A percentile compares a stretch with the other conserved stretches of the same genome.
These are phyloP conservation scores for Alisma plantagoaquatica DNA, from an alignment of 106 monocot species.

Conservation along the genomic window DNA sequence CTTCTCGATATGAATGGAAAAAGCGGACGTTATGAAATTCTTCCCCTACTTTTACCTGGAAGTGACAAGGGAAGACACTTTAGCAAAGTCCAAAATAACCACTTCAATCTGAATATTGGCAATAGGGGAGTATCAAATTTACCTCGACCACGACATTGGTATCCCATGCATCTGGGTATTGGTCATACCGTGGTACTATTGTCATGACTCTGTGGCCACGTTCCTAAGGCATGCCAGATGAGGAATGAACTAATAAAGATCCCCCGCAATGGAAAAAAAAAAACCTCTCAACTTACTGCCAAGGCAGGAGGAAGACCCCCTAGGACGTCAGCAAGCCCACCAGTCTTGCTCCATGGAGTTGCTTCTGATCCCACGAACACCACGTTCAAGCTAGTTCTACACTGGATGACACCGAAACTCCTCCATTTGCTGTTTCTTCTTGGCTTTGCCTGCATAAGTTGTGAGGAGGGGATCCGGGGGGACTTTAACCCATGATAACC, in stretches of 20 bases:
- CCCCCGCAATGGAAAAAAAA: too few species aligned
- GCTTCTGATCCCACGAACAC: slow-evolving; percentile 44
- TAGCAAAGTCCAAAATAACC: too few species aligned
- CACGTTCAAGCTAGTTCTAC: slow-evolving; percentile 32
- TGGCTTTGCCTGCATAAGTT: too few species aligned
- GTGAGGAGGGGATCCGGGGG: too few species aligned
- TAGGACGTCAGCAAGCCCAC: slow-evolving; percentile 84
- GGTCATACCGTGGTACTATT: slow-evolving; percentile 72
- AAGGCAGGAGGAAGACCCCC: slow-evolving; percentile 75
- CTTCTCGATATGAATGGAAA: slow-evolving; percentile 71
- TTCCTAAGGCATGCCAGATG: too few species aligned
- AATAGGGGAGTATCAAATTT: too few species aligned
- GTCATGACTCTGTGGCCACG: slow-evolving; percentile 76
- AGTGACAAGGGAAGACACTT: too few species aligned
- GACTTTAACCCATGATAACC: slow-evolving; percentile 35
- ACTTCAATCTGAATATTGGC: too few species aligned
- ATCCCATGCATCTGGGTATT: slow-evolving; percentile 93
- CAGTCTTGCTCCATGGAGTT: slow-evolving; percentile 94
- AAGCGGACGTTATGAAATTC: slow-evolving; percentile 45
- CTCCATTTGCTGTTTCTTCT: too few species aligned
- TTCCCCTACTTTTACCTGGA: slow-evolving; percentile 59
- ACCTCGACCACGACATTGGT: slow-evolving; percentile 53
- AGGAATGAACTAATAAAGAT: too few species aligned
- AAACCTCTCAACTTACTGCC: slow-evolving; percentile 32
- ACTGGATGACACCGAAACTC: slow-evolving; percentile 9